Conservation (phyloP, 2,329 filamentous ascomycete species). For the Didymella lethalis region DNA sequence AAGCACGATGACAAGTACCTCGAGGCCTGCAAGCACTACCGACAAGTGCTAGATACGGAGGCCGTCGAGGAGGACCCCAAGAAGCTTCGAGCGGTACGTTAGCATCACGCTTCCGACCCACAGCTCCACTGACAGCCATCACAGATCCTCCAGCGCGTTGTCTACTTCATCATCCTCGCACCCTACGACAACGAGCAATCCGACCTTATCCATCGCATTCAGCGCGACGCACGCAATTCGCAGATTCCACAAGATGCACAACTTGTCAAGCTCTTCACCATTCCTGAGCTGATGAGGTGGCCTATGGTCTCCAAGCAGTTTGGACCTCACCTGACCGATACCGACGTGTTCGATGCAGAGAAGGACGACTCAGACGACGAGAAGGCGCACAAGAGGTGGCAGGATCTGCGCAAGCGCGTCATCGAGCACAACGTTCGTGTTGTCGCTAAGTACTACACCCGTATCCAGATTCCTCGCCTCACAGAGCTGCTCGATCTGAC, state of each 20-base stretch:
- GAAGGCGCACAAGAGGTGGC: constrained; percentile 86
- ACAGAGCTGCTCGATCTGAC: constrained; percentile 90
- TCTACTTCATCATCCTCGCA: constrained; percentile 96
- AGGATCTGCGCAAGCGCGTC: constrained; percentile 94
- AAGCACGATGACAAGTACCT: constrained; percentile 98
- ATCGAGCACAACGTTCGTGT: constrained; percentile 99
- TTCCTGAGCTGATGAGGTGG: constrained; percentile 98
- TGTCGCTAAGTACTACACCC: constrained; percentile 97
- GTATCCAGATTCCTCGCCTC: constrained; percentile 89
- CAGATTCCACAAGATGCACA: constrained; percentile 81
- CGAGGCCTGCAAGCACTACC: constrained; percentile 97
- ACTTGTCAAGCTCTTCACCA: constrained; percentile 91
- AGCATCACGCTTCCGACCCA: neutral
- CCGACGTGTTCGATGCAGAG: constrained; percentile 84
- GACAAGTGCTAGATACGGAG: constrained; percentile 95
- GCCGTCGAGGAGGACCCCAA: constrained; percentile 88
- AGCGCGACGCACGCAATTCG: constrained; percentile 81
- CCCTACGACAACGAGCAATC: constrained; percentile 99
- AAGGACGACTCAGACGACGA: constrained; percentile 72
- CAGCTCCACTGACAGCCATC: constrained; percentile 10
- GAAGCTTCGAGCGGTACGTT: constrained; percentile 81
- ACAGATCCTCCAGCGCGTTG: constrained; percentile 88
- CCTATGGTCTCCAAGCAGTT: constrained; percentile 89
- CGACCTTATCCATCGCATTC: constrained; percentile 92
- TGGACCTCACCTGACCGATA: constrained; percentile 83